Evolutionary conservation across 768 basidiomycete species (phyloP).

Genomic region (Heimioporus sp.): DNA sequence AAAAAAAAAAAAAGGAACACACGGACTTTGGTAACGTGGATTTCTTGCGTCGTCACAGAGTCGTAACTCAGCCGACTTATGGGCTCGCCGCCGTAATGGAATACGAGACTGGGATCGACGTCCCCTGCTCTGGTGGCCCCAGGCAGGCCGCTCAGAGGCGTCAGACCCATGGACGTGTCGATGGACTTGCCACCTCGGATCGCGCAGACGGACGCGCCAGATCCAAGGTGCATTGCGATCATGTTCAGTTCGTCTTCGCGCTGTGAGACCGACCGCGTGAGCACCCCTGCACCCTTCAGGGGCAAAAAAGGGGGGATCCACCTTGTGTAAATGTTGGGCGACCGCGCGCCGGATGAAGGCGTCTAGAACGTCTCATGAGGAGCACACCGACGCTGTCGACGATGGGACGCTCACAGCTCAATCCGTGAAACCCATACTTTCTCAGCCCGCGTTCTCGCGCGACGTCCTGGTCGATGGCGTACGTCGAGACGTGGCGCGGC

Average conservation of each 20-base stretch:
- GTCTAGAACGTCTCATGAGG: slow-evolving; percentile 37
- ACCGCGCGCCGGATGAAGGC: slow-evolving; percentile 66
- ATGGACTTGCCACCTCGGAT: slow-evolving; percentile 70
- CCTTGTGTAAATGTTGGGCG: slow-evolving; percentile 57
- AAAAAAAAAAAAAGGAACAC: not conserved
- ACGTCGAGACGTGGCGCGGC: slow-evolving; percentile 72
- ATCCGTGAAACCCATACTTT: slow-evolving; percentile 92
- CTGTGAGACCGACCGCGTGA: slow-evolving; percentile 21
- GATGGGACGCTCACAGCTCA: slow-evolving; percentile 52
- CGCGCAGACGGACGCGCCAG: slow-evolving; percentile 84
- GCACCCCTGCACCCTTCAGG: not conserved
- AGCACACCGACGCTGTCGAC: not conserved
- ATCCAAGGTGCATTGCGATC: slow-evolving; percentile 84
- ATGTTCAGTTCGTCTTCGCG: slow-evolving; percentile 56
- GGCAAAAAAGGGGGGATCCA: slow-evolving; percentile 9
- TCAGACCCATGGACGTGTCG: slow-evolving; percentile 92
- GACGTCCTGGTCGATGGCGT: slow-evolving; percentile 67
- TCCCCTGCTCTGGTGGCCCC: slow-evolving; percentile 85
- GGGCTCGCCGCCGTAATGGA: slow-evolving; percentile 66
- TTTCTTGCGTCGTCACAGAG: slow-evolving; percentile 39
- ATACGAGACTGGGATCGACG: slow-evolving; percentile 84
- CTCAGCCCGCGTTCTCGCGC: slow-evolving; percentile 65
- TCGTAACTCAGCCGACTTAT: slow-evolving; percentile 52
- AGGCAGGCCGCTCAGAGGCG: slow-evolving; percentile 83
- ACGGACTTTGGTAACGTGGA: slow-evolving; percentile 53